Percentiles rank a stretch among this genome's conserved stretches.
These are phyloP conservation scores for Boechera stricta DNA, from an alignment of 345 rosid species.

Conservation along the genomic window DNA sequence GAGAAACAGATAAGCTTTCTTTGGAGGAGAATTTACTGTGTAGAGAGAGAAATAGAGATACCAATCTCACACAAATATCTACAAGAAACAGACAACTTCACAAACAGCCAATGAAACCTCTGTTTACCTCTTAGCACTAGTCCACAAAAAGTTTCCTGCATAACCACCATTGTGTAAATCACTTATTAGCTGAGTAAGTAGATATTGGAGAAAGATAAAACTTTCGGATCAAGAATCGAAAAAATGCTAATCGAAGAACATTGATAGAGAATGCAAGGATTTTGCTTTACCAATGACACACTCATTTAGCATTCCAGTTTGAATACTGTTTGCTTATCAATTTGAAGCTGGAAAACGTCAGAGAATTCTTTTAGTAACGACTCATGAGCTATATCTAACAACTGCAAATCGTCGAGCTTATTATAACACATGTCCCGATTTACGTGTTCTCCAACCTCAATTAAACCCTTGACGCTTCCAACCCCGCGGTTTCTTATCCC, in stretches of 20 bases:
- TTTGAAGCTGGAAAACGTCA: constrained; percentile 67
- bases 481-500: too few relatives aligned
- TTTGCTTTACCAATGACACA: constrained; percentile 3
- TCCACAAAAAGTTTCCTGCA: constrained; percentile 30
- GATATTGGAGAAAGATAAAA: neutral
- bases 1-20: constrained; percentile 42
- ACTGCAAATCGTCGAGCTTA: constrained; percentile 43
- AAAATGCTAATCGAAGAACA: neutral
- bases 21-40: constrained; percentile 21
- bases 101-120: constrained; percentile 34
- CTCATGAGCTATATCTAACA: constrained; percentile 55
- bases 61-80: constrained; percentile 21
- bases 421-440: neutral
- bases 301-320: neutral
- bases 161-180: neutral
- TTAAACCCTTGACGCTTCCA: constrained; percentile 50
- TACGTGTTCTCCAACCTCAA: constrained; percentile 25
- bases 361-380: constrained; percentile 69
- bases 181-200: neutral
- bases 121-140: constrained; percentile 9
- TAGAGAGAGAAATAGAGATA: constrained; percentile 31
- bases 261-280: neutral
- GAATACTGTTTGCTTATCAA: constrained; percentile 39
- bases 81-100: constrained; percentile 31
- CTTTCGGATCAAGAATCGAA: neutral